Percentiles rank a stretch among this genome's conserved stretches.
These are phyloP conservation scores for Phytophthora crassamura DNA, from an alignment of 352 stramenopile species.

Conservation along the genomic window DNA sequence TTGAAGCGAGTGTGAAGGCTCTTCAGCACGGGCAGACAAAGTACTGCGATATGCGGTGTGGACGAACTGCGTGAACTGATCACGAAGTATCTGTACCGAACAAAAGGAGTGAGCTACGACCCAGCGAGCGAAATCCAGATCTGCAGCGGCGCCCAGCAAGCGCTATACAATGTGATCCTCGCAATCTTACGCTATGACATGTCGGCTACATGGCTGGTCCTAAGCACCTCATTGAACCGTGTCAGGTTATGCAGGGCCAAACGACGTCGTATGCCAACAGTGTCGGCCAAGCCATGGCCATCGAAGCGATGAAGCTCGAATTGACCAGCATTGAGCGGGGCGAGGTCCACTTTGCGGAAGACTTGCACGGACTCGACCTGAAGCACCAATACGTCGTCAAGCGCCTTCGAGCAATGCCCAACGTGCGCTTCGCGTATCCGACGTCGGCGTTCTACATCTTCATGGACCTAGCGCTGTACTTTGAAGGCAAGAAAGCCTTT, in stretches of 20 bases:
- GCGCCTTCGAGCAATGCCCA: conserved; percentile 81
- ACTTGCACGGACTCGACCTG: conserved; percentile 51
- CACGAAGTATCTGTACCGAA: conserved; percentile 78
- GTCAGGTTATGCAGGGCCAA: conserved; percentile 94
- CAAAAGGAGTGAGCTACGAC: conserved; percentile 92
- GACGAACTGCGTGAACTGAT: conserved; percentile 89
- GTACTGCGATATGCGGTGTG: conserved; percentile 94
- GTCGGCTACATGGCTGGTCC: conserved; percentile 91
- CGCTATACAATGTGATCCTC: conserved; percentile 93
- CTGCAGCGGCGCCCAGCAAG: conserved; percentile 95
- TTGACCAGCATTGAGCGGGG: conserved; percentile 49
- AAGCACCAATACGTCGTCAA: conserved; percentile 92
- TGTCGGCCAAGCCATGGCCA: conserved; percentile 91
- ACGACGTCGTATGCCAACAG: conserved; percentile 94
- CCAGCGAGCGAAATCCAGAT: conserved; percentile 93
- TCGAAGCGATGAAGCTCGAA: conserved; percentile 88
- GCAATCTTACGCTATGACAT: conserved; percentile 83
- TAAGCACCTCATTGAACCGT: conserved; percentile 81
- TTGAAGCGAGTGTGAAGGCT: conserved; percentile 87
- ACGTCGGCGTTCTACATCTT: conserved; percentile 96
- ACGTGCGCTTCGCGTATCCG: conserved; percentile 81
- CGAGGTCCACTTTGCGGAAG: conserved; percentile 51
- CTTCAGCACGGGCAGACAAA: conserved; percentile 85
- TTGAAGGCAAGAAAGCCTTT: conserved; percentile 58
- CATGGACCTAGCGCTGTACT: conserved; percentile 86